These are phyloP conservation scores for Sindora glabra DNA, from an alignment of 306 rosid genomes.

Conservation along the genomic window DNA sequence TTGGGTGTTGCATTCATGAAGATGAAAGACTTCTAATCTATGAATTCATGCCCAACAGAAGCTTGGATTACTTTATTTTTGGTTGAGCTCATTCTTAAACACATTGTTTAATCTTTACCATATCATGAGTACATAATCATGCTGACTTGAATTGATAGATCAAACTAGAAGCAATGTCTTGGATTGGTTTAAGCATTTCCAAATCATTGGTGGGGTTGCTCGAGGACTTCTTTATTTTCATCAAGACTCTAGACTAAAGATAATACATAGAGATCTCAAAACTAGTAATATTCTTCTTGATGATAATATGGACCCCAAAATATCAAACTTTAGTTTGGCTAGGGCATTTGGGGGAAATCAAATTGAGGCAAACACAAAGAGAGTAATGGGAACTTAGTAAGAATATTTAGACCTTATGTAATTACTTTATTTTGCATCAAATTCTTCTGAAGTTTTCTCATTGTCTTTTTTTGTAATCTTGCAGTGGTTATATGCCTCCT, in stretches of 20 bases:
- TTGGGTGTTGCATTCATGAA: conserved; percentile 30
- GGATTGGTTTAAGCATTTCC: conserved; percentile 19
- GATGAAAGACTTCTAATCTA: conserved; percentile 28
- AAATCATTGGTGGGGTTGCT: conserved; percentile 29
- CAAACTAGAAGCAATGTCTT: not conserved
- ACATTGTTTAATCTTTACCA: not conserved
- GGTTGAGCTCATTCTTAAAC: conserved; percentile 13
- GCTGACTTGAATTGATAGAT: not conserved
- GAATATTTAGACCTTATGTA: not conserved
- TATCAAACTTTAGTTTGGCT: conserved; percentile 38
- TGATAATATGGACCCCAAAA: conserved; percentile 27
- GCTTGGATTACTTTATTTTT: conserved; percentile 38
- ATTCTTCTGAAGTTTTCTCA: not conserved
- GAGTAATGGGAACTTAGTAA: conserved; percentile 36
- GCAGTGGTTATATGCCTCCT: conserved; percentile 46
- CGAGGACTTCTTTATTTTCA: conserved; percentile 34
- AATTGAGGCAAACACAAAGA: conserved; percentile 10
- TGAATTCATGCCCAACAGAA: conserved; percentile 33
- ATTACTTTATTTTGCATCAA: not conserved
- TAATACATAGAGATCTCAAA: conserved; percentile 33
- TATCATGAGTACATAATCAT: not conserved
- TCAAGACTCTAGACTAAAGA: conserved; percentile 31
- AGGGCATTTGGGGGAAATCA: conserved; percentile 22
- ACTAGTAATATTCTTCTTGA: conserved; percentile 32
- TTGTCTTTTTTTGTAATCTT: not conserved